Base-by-base conservation (phyloP, 2,329 filamentous ascomycete species). In the Colletotrichum melonis region DNA sequence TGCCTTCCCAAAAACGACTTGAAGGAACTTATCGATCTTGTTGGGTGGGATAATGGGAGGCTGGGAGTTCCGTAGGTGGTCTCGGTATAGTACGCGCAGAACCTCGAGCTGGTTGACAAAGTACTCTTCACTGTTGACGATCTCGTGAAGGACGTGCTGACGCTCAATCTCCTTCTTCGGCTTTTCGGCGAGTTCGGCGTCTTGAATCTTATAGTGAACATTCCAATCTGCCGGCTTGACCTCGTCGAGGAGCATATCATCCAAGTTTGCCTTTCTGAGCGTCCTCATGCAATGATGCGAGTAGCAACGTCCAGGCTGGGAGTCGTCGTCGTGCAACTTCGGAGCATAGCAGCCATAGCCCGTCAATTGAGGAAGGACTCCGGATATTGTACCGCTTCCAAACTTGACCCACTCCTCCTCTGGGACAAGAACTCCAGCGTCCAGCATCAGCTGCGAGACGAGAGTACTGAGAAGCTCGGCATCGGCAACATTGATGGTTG, bases 361-460 rank as follows among this genome's bases (percentile, higher is more conserved):
- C 3, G 95, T 98, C 62, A 99, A 86, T 81, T 99, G 97, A 88
- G 94, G 98, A 57, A 99, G 86, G 5, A 99, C 95, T 69, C 97
- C 97, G 26, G 94, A 95, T 78, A 98, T 91, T 28, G 89, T 90
- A 7, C 93, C 94, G 1, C 89, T 87, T 7, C 94, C 93, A 80
- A 98, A 95, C 80, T 97, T 98, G 76, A 99, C 93, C 97, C 97
- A 99, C 84, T 99, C 97, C 82, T 99, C 97, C 42, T 98, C 96
- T 16, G 92, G 92, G 5, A 97, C 86, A 38, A 99, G 85, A 12
- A 95, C 94, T 52, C 92, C 92, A 9, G 92, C 91, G 28, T 90
- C 88, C 76, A 96, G 90, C 94, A 99, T 97, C 59, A 92, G 90
- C 67, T 91, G 87, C 2, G 97, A 92, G 0, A 98, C 94, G 54